Evolutionary conservation across 2,329 filamentous ascomycete genomes (phyloP).

Genomic region (Talaromyces funiculosus): DNA sequence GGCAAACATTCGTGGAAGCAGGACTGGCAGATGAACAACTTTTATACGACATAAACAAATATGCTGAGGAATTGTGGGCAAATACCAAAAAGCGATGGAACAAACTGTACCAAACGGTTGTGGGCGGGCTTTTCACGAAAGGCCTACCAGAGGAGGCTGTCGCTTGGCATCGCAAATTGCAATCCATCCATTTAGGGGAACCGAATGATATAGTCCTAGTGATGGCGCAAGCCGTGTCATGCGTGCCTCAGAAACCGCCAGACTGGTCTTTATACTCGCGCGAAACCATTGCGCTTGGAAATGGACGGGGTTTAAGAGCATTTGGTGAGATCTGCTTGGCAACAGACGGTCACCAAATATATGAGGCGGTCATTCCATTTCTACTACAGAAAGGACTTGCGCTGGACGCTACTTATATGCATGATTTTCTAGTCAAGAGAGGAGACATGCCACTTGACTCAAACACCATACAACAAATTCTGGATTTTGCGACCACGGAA

Average conservation of each 20-base stretch:
- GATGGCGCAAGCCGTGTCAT: constrained; percentile 24
- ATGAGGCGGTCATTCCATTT: constrained; percentile 37
- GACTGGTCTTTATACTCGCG: constrained; percentile 15
- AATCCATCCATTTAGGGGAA: constrained; percentile 25
- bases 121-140: constrained; percentile 30
- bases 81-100: constrained; percentile 34
- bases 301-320: constrained; percentile 24
- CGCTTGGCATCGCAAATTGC: constrained; percentile 35
- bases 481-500: constrained; percentile 35
- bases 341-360: constrained; percentile 36
- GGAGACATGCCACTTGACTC: constrained; percentile 39
- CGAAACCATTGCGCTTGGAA: constrained; percentile 12
- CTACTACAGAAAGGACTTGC: constrained; percentile 35
- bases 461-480: constrained; percentile 35
- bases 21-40: constrained; percentile 30
- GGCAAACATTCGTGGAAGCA: constrained; percentile 35
- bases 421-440: constrained; percentile 38
- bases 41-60: constrained; percentile 28
- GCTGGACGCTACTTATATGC: constrained; percentile 42
- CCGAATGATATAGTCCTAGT: constrained; percentile 28
- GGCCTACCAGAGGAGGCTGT: constrained; percentile 28
- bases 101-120: constrained; percentile 33
- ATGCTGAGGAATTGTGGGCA: constrained; percentile 38
- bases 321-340: constrained; percentile 41
- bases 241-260: constrained; percentile 18